Evolutionary conservation across 139 green algal species (phyloP), one percentile per base, ranked within the genome.

Genomic region (Micromonas pusilla): DNA sequence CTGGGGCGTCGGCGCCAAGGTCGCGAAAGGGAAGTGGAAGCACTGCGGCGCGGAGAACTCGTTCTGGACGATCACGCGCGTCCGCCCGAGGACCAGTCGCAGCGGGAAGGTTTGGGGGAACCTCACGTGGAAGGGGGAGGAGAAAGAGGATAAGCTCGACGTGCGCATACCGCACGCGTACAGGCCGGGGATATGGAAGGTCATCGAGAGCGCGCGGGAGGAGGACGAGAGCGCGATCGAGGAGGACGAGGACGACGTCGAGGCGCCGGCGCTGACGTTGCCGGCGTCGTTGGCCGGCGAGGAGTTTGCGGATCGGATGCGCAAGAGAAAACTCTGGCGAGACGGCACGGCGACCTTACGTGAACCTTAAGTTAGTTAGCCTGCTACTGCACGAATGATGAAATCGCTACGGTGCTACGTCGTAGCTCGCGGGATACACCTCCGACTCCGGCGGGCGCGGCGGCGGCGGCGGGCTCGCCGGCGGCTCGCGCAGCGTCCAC

Each of bases 61-160:
- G 37, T 75, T 38, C 53, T 75, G 68, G 68, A 62, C 37, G 68
- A 2, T 75, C 16, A 63, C 68, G 36, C 37, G 38, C 19, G 26
- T 75, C 21, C 5, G 6, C 1, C 36, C 68, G 4, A 38, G 26
- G 53, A 13, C 25, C 21, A 36, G 68, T 2, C 68, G 68, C 2
- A 31, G 34, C 34, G 68, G 68, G 28, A 5, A 32, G 13, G 68
- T 36, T 34, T 75, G 30, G 23, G 68, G 68, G 68, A 39, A 38
- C 20, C 53, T 75, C 21, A 75, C 68, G 37, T 75, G 68, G 68
- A 75, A 75, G 30, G 68, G 68, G 1, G 62, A 68, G 62, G 62
- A 6, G 62, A 68, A 94, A 89, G 72, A 86, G 75, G 21, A 13
- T 3, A 36, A 2, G 28, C 62, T 13, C 37, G 30, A 13, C 9